phyloP scores from a whole-genome alignment of 176 grass and related monocot species.

The Triticum monococcum region DNA sequence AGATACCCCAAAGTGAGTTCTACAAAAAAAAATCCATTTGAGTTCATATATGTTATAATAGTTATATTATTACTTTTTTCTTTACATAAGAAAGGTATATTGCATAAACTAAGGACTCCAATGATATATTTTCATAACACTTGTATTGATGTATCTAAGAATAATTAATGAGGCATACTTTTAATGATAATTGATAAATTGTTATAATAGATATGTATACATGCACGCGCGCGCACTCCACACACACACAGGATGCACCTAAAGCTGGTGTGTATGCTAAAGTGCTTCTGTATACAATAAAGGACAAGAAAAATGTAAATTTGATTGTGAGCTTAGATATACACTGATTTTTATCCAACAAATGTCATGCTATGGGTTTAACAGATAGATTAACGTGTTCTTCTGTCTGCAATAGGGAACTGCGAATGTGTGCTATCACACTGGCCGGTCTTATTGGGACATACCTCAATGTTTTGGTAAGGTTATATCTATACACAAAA shows the following conservation, averaged over 20 bases:
- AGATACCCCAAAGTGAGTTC: not conserved
- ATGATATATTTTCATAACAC: not conserved
- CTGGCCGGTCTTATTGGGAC: slow-evolving; percentile 70
- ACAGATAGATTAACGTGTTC: slow-evolving; percentile 26
- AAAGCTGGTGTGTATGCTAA: not conserved
- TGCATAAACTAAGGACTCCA: not conserved
- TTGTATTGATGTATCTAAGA: not conserved
- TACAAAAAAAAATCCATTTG: not conserved
- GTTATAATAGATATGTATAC: too few relatives aligned
- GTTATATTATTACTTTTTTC: not conserved
- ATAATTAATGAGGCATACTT: not conserved
- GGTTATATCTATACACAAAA: slow-evolving; percentile 27
- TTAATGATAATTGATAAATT: too few relatives aligned
- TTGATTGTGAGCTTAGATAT: not conserved
- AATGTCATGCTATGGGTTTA: not conserved
- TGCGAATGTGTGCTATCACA: slow-evolving; percentile 80
- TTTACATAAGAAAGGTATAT: not conserved
- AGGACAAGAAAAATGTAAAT: not conserved
- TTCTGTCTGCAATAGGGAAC: slow-evolving; percentile 56
- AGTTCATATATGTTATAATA: not conserved
- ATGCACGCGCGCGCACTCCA: too few relatives aligned
- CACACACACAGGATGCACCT: not conserved
- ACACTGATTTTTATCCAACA: slow-evolving; percentile 1
- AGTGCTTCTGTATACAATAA: not conserved
- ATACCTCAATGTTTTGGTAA: slow-evolving; percentile 97